Base-by-base conservation (phyloP, 1,284 basidiomycete species). In the Dichomitus squalens region DNA sequence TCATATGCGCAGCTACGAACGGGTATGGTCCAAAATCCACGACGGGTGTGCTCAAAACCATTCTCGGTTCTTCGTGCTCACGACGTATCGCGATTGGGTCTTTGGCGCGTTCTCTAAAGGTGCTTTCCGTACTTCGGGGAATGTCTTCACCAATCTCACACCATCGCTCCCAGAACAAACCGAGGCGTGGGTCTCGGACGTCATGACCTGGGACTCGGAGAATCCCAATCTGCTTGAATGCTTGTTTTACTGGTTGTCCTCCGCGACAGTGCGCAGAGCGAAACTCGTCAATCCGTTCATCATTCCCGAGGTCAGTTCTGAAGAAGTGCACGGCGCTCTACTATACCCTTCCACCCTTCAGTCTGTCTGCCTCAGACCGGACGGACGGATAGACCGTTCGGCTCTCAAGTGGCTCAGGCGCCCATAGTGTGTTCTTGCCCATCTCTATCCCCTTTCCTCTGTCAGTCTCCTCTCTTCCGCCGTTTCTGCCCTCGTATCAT, bases 31-130 rank as follows among this genome's bases (percentile, higher is more conserved):
- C 3, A 49, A 90, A 87, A 66, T 91, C 20, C 90, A 84, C 80
- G 89, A 91, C 67, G 68, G 79, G 11, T 90, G 88, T 65, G 72
- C 79, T 34, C 70, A 71, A 14, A 75, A 73, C 56, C 73, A 78
- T n/a, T 79, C 79, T 21, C 81, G 75, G 16, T 88, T 79, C 78
- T 91, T 90, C 66, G 79, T 88, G 14, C 61, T 90, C 49, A 87
- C 88, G 14, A 86, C 82, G 2, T 90, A 89, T 60, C 78, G 78
- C 29, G 77, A 82, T 39, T 91, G 89, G 89, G 81, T 83, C 3
- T 89, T 90, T 58, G 88, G 89, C 3, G 79, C 75, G 20, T 91
- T 90, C 68, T 84, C 86, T 9, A 62, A 70, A 66, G 84, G 89
- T 86, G 54, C 52, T 72, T 64, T 56, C 60, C 33, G 33, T n/a